Evolutionary conservation across 768 basidiomycete genomes (phyloP), one percentile per base, ranked within the genome.

Genomic region (Rhodotorula diobovata): DNA sequence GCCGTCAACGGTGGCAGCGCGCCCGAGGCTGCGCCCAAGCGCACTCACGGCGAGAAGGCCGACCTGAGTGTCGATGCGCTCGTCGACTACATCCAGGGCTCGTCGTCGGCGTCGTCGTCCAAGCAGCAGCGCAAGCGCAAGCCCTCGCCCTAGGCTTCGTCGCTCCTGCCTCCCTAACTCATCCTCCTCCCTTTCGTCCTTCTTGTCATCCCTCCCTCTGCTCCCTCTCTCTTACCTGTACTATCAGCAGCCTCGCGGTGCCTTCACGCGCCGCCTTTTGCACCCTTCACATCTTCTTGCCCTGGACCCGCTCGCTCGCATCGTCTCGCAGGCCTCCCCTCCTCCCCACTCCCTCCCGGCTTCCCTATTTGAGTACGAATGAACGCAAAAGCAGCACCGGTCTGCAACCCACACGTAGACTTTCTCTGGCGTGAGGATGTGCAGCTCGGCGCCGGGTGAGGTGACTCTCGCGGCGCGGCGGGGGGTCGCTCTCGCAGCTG

Each of bases 81-180:
- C 53, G 82, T 82, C 74, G 77, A 79, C 58, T 83, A 79, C 73
- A 81, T 83, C 66, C 78, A 81, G 62, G 81, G 81, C 50, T 67
- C 76, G 65, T 62, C 62, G 57, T 37, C 56, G 3, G 4, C 7
- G 5, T 45, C 61, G 39, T 65, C 69, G 37, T 60, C 62, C 43
- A 35, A 53, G 34, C 50, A 51, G 34, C 48, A 55, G 30, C 51
- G 68, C 53, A 74, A 74, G 55, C 60, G 64, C 69, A 66, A 66
- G 60, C 20, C 64, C 3, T 46, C 68, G 23, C 48, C 68, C 23
- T 64, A 39, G 46, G 20, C 39, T 1, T 18, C 9, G 21, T 16
- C 28, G 34, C 14, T 20, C 15, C 28, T 51, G 0, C 34, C 10
- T 30, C n/a, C 6, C 25, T 28, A 3, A 12, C 23, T 2, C 48